These are phyloP conservation scores for Aspergillus tubingensis DNA, from an alignment of 2,329 filamentous ascomycete species.

Conservation along the genomic window DNA sequence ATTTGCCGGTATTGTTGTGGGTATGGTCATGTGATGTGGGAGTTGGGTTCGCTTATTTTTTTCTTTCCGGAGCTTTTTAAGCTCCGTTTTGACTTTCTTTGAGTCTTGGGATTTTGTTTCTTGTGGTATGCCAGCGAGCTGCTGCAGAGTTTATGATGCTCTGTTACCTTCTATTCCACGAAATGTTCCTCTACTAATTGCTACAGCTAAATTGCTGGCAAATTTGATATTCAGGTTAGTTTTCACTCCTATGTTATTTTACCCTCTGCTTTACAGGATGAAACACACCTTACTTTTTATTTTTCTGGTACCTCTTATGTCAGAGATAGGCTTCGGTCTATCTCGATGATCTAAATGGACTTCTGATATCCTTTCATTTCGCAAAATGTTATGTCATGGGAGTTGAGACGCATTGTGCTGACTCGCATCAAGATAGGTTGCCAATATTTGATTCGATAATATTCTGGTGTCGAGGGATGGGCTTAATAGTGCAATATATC, in stretches of 20 bases:
- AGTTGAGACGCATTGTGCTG: constrained; percentile 14
- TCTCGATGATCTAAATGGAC: constrained; percentile 80
- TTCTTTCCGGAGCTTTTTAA: constrained; percentile 9
- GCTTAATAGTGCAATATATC: background rate
- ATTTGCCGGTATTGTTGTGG: background rate
- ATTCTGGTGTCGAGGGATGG: background rate
- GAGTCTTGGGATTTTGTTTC: constrained; percentile 7
- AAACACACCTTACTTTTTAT: constrained; percentile 62
- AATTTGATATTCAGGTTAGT: constrained; percentile 5
- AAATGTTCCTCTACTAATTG: too few relatives aligned
- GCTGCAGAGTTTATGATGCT: constrained; percentile 12
- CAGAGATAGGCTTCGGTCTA: constrained; percentile 58
- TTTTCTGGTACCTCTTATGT: constrained; percentile 99
- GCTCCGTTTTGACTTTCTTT: background rate
- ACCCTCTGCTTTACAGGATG: constrained; percentile 61
- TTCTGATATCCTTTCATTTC: constrained; percentile 63
- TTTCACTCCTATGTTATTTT: constrained; percentile 27
- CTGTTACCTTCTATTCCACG: too few relatives aligned
- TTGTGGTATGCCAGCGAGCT: background rate
- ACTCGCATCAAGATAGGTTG: constrained; percentile 16
- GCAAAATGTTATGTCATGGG: background rate
- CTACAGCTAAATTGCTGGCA: background rate
- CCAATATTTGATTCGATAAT: too few relatives aligned
- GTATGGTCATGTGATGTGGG: constrained; percentile 17
- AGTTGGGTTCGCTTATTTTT: constrained; percentile 20